Evolutionary conservation across 2,329 filamentous ascomycete species (phyloP), one percentile per base, ranked within the genome.

Genomic region (Claviceps spartinae): DNA sequence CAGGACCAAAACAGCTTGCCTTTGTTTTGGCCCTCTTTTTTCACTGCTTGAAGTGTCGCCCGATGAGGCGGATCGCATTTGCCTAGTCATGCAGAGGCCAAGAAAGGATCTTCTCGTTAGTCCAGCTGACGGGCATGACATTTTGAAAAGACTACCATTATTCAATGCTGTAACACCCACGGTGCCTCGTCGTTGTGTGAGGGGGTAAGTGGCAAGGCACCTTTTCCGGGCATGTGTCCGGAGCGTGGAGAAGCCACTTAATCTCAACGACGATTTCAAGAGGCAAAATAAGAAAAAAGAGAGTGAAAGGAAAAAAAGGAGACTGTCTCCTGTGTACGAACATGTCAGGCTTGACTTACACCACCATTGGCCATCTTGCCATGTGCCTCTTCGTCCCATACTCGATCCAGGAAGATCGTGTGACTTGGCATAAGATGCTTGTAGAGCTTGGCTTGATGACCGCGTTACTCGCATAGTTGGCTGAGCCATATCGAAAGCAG

Each of bases 1-100:
- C 73, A 76, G 9, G 62, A 65, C 61, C 67, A 74, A 58, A 73
- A 76, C 48, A 61, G 64, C 48, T 62, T 67, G 24, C 71, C 72
- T 45, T 67, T 62, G 58, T 73, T 74, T 24, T 55, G 56, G 1
- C 61, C 60, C 3, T 66, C 57, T 52, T 70, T 73, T 49, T 63
- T 67, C 34, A 69, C 67, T 49, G 65, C 62, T n/a, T 63, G 60
- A 38, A 64, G 61, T 9, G 58, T 56, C 6, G 71, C 70, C 26
- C 59, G 61, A 26, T 61, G 59, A 14, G 67, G 71, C 24, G 71
- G 72, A 24, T 63, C 61, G 53, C 72, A 74, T 55, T 74, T 70
- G 59, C 71, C 69, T 72, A 49, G 14, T 47, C 20, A n/a, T 7
- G 26, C 37, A 34, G 44, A 36, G n/a, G 18, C 3, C 4, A 13